Evolutionary conservation across 208 protist species (phyloP).

Genomic region (Acanthamoeba sp.): DNA sequence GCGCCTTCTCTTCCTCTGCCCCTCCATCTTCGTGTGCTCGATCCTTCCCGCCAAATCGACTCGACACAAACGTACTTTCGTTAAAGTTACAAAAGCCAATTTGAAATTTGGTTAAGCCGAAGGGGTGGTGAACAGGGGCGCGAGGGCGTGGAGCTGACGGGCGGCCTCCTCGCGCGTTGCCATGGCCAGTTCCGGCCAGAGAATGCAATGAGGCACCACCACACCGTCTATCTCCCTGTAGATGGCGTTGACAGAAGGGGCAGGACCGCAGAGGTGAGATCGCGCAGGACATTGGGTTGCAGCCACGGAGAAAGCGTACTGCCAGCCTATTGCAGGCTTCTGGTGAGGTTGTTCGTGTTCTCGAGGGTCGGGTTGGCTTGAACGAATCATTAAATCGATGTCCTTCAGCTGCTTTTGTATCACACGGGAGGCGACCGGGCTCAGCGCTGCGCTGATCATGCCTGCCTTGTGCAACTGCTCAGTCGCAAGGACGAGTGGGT

Average conservation of each 20-base stretch:
- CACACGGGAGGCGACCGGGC: not conserved
- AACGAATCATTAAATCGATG: not conserved
- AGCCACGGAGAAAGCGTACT: not conserved
- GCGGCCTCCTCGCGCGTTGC: not conserved
- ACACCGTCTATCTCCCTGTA: not conserved
- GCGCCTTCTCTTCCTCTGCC: not conserved
- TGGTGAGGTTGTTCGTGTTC: not conserved
- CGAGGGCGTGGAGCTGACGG: not conserved
- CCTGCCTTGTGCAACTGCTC: not conserved
- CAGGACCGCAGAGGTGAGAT: no score
- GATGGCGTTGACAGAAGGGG: not conserved
- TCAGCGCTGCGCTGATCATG: not conserved
- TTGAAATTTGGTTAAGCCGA: no score
- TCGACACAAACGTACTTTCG: not conserved
- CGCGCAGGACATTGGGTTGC: no score
- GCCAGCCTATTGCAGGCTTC: not conserved
- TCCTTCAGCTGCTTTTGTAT: conserved; percentile 4
- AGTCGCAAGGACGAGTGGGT: not conserved
- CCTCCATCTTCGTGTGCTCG: not conserved
- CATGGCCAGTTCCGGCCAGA: not conserved
- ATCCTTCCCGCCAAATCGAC: not conserved
- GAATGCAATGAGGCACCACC: not conserved
- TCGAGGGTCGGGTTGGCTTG: not conserved
- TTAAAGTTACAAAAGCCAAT: not conserved
- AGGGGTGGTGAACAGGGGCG: not conserved